Percentiles rank a stretch among this genome's conserved stretches.
Conservation (phyloP, 179 eudicot species). For the Silene noctiflora region DNA sequence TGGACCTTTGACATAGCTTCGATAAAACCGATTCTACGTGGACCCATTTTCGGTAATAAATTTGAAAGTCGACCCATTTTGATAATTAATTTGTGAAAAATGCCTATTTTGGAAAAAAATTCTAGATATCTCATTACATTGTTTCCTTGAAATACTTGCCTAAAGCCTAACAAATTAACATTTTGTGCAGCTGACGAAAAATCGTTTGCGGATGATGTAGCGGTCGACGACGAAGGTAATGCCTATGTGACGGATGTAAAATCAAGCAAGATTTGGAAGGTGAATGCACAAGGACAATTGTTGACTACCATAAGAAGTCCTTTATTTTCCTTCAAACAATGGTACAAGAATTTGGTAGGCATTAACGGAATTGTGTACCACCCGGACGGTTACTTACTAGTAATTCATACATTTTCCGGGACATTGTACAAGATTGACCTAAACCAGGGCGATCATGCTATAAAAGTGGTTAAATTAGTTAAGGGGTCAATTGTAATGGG, state of each 20-base stretch:
- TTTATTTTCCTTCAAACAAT: conserved; percentile 57
- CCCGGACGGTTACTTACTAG: conserved; percentile 71
- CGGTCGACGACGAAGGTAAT: conserved; percentile 74
- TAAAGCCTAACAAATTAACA: not conserved
- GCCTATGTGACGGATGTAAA: conserved; percentile 70
- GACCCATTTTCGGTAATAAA: no score
- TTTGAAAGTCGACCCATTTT: no score
- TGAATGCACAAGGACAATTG: conserved; percentile 48
- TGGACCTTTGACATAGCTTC: no score
- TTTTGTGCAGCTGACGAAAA: conserved; percentile 49
- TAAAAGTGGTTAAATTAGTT: conserved; percentile 41
- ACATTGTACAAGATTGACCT: conserved; percentile 56
- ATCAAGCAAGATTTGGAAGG: conserved; percentile 73
- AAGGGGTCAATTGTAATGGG: conserved; percentile 48
- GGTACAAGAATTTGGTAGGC: conserved; percentile 62
- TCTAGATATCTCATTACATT: not conserved
- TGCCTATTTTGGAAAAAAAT: no score
- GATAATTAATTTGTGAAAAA: no score
- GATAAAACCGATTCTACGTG: no score
- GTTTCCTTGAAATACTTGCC: no score
- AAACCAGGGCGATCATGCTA: conserved; percentile 29
- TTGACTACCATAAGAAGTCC: conserved; percentile 50
- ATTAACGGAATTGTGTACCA: conserved; percentile 87
- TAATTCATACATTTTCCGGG: conserved; percentile 65
- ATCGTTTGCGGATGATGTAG: conserved; percentile 79